Evolutionary conservation across 257 asterid species (phyloP).

Genomic region (Solanum pinnatisectum): DNA sequence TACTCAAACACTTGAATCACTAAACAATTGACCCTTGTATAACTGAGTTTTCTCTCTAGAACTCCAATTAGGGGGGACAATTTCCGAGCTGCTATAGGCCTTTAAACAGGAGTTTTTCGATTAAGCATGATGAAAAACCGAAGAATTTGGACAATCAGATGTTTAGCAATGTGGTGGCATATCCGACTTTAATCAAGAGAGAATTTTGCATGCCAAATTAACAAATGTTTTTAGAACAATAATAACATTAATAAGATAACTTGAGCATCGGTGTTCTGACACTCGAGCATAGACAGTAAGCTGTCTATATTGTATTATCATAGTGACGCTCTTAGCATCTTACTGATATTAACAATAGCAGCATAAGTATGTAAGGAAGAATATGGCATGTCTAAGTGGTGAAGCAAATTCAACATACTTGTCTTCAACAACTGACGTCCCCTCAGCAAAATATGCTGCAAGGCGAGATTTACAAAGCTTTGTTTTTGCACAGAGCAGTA

Average conservation of each 20-base stretch:
- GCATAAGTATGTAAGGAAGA: background rate
- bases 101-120: background rate
- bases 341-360: background rate
- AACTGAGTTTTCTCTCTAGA: background rate
- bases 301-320: background rate
- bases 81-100: background rate
- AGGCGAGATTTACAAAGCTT: conserved; percentile 71
- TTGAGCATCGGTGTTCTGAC: background rate
- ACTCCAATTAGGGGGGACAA: background rate
- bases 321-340: background rate
- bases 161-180: background rate
- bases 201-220: background rate
- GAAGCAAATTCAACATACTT: conserved; percentile 26
- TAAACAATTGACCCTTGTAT: background rate
- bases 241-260: background rate
- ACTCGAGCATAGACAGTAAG: background rate
- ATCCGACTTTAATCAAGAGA: background rate
- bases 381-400: background rate
- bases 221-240: background rate
- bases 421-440: conserved; percentile 57
- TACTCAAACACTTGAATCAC: background rate
- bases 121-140: background rate
- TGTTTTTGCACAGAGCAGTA: conserved; percentile 93
- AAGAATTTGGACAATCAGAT: background rate
- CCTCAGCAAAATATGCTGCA: conserved; percentile 85